phyloP scores from a whole-genome alignment of 441 rosid genomes.

The Codiaeum variegatum region DNA sequence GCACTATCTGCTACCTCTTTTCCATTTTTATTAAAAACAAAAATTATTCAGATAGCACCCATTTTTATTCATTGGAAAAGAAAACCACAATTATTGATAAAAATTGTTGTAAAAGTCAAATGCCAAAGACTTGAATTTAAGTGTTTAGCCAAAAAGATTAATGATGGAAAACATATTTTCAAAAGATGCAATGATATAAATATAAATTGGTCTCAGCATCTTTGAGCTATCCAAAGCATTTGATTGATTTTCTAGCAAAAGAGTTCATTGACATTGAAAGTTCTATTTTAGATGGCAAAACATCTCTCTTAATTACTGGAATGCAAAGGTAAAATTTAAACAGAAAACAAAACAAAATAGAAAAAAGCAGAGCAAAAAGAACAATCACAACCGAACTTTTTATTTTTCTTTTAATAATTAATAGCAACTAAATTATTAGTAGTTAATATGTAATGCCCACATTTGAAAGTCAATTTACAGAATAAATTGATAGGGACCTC shows the following conservation, averaged over 20 bases:
- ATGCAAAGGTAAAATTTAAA: too few species aligned
- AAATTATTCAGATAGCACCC: too few species aligned
- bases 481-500: neutral
- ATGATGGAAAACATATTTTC: conserved; percentile 10
- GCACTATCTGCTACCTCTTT: too few species aligned
- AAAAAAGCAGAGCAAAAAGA: neutral
- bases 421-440: neutral
- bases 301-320: neutral
- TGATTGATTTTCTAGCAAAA: neutral
- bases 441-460: neutral
- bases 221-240: neutral
- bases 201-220: neutral
- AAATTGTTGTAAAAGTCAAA: conserved; percentile 14
- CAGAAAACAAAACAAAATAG: neutral
- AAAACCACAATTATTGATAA: conserved; percentile 11
- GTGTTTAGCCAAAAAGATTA: conserved; percentile 1
- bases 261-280: neutral
- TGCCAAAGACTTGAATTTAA: neutral
- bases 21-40: too few species aligned
- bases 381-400: neutral
- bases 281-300: neutral
- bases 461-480: conserved; percentile 1
- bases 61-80: neutral
- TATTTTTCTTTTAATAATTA: neutral
- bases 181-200: conserved; percentile 13